Evolutionary conservation across 345 rosid genomes (phyloP).

Genomic region (Ailanthus altissimus): DNA sequence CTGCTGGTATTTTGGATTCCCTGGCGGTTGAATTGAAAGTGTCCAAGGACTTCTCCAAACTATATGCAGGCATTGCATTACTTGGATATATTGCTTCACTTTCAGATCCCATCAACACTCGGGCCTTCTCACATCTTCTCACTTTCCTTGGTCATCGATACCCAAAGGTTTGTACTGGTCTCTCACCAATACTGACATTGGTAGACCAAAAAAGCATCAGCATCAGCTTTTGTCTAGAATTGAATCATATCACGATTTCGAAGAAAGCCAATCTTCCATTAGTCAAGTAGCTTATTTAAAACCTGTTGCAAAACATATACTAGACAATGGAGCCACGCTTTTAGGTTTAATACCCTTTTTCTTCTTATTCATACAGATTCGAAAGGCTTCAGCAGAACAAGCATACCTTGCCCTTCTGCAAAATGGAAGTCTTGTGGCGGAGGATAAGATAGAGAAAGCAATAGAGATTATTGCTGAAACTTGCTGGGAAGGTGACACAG

Average conservation of each 20-base stretch:
- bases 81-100: conserved; percentile 76
- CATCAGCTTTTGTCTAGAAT: no score
- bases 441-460: conserved; percentile 59
- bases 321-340: not conserved
- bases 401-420: conserved; percentile 73
- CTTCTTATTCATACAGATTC: conserved; percentile 49
- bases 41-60: conserved; percentile 73
- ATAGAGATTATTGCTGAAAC: conserved; percentile 61
- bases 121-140: conserved; percentile 68
- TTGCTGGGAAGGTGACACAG: conserved; percentile 81
- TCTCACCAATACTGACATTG: no score
- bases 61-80: conserved; percentile 66
- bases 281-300: not conserved
- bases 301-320: not conserved
- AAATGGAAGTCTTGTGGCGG: conserved; percentile 55
- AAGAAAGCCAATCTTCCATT: no score
- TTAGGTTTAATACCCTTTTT: not conserved
- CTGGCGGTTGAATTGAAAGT: conserved; percentile 67
- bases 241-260: no score
- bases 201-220: no score
- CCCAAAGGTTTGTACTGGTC: conserved; percentile 61
- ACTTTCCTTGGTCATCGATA: conserved; percentile 72
- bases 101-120: conserved; percentile 48
- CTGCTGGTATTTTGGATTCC: conserved; percentile 62
- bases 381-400: conserved; percentile 76